Conservation (phyloP, 129 eudicot species). For the Lactuca saligna region DNA sequence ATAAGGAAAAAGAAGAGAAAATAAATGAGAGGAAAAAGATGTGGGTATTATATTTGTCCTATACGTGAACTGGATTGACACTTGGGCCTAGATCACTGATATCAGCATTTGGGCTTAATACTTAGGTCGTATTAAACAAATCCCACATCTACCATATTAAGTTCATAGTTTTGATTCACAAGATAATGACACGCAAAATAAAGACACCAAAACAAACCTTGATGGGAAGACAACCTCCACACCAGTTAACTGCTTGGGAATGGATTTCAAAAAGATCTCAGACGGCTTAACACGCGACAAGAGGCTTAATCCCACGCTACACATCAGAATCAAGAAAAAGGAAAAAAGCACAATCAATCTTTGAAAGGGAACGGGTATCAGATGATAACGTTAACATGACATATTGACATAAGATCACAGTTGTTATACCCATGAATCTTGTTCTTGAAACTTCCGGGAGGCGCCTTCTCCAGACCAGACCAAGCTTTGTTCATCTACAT, state of each 20-base stretch:
- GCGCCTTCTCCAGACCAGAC: conserved; percentile 79
- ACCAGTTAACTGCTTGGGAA: conserved; percentile 65
- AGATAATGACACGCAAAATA: background rate
- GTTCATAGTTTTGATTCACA: background rate
- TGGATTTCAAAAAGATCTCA: conserved; percentile 88
- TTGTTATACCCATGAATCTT: conserved; percentile 72
- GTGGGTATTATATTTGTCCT: no score
- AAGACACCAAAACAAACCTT: conserved; percentile 51
- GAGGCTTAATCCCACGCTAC: conserved; percentile 75
- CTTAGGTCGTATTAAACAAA: no score
- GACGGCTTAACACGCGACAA: conserved; percentile 93
- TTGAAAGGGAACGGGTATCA: background rate
- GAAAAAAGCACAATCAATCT: conserved; percentile 9
- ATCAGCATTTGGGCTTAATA: no score
- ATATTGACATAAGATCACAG: background rate
- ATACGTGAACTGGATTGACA: no score
- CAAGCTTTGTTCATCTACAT: conserved; percentile 85
- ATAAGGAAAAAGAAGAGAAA: no score
- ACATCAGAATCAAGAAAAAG: conserved; percentile 9
- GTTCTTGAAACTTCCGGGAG: conserved; percentile 78
- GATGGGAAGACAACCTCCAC: conserved; percentile 75
- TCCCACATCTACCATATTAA: no score
- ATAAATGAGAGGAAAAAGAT: no score
- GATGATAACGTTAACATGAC: conserved; percentile 1
- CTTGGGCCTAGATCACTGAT: no score